A percentile compares a stretch with the other conserved stretches of the same genome.
These are phyloP conservation scores for Cladorrhinum sp. DNA, from an alignment of 2,329 filamentous ascomycete species.

Conservation along the genomic window DNA sequence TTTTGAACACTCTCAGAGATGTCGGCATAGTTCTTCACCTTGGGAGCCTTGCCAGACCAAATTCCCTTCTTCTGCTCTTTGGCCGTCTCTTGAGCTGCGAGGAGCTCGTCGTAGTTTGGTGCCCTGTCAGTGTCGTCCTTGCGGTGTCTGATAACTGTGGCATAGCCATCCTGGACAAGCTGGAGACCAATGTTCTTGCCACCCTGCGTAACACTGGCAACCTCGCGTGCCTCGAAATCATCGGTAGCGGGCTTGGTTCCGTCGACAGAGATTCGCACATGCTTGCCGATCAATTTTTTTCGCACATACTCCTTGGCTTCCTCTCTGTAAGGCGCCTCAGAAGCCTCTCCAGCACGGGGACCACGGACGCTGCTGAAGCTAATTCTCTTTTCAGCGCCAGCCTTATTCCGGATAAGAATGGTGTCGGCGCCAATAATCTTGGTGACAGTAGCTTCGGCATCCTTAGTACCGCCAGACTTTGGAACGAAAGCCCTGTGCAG, in stretches of 20 bases:
- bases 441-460: slow-evolving; percentile 77
- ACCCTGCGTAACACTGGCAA: slow-evolving; percentile 80
- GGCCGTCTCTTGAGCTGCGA: slow-evolving; percentile 76
- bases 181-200: slow-evolving; percentile 82
- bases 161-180: slow-evolving; percentile 90
- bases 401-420: slow-evolving; percentile 79
- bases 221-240: slow-evolving; percentile 90
- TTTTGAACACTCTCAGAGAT: slow-evolving; percentile 92
- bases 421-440: slow-evolving; percentile 88
- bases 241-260: slow-evolving; percentile 87
- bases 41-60: slow-evolving; percentile 87
- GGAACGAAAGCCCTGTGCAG: slow-evolving; percentile 79
- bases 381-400: slow-evolving; percentile 82
- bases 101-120: slow-evolving; percentile 86
- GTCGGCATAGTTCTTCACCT: slow-evolving; percentile 78
- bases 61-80: slow-evolving; percentile 90
- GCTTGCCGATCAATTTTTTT: slow-evolving; percentile 93
- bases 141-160: slow-evolving; percentile 89
- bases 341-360: slow-evolving; percentile 82
- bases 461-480: slow-evolving; percentile 60
- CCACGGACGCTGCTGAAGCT: slow-evolving; percentile 91
- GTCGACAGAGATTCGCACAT: slow-evolving; percentile 84
- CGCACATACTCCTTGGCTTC: slow-evolving; percentile 96
- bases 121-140: slow-evolving; percentile 93
- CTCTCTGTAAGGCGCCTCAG: slow-evolving; percentile 82